These are phyloP conservation scores for Mycena kentingensis DNA, from an alignment of 768 basidiomycete species.

Conservation along the genomic window DNA sequence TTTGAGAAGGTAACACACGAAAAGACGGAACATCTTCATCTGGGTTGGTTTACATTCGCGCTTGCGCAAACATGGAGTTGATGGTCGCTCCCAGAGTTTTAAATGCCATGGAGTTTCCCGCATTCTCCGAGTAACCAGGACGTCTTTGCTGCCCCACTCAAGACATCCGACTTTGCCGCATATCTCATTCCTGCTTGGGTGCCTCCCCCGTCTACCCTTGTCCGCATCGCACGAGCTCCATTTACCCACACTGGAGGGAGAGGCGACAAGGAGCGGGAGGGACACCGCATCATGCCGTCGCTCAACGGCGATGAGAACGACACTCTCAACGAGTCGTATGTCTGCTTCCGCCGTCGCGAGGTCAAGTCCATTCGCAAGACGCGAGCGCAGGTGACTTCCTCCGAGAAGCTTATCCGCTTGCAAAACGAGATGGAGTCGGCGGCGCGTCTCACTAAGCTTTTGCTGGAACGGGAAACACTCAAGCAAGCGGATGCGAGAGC, in stretches of 20 bases:
- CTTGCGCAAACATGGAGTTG: not conserved
- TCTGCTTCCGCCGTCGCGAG: constrained; percentile 95
- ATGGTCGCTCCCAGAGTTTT: constrained; percentile 47
- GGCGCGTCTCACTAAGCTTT: constrained; percentile 68
- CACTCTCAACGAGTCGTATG: constrained; percentile 88
- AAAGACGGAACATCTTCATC: constrained; percentile 72
- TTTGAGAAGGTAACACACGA: constrained; percentile 93
- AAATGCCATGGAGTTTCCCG: constrained; percentile 66
- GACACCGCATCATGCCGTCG: constrained; percentile 83
- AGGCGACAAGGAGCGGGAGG: constrained; percentile 79
- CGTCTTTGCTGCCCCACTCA: constrained; percentile 61
- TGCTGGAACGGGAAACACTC: constrained; percentile 71
- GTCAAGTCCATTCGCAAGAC: constrained; percentile 95
- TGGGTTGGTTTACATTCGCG: constrained; percentile 55
- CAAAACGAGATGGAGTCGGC: constrained; percentile 75
- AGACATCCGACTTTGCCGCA: constrained; percentile 66
- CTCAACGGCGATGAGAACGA: constrained; percentile 93
- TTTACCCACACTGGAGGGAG: constrained; percentile 92
- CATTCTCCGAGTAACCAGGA: constrained; percentile 79
- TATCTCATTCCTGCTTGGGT: constrained; percentile 70
- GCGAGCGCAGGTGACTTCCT: constrained; percentile 83
- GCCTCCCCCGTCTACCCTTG: constrained; percentile 59
- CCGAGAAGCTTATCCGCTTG: constrained; percentile 85
- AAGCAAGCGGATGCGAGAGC: constrained; percentile 69
- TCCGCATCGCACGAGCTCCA: constrained; percentile 66